Base-by-base conservation (phyloP, 495 filamentous ascomycete genomes). In the Penicillium ochrochloron region DNA sequence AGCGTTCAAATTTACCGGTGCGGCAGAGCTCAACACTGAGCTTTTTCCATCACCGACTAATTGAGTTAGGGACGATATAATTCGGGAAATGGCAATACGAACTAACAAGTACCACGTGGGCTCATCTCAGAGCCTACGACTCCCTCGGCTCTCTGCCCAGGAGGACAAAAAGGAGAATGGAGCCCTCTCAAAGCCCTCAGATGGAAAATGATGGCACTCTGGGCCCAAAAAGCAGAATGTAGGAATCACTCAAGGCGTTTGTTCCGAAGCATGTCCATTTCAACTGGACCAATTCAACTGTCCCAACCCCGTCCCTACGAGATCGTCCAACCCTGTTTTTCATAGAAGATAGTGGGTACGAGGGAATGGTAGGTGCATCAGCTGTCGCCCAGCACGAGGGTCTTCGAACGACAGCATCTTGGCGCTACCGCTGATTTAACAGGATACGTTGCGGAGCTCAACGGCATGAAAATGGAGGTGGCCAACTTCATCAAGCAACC, bases 1-100 rank as follows among this genome's bases (percentile, higher is more conserved):
- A n/a, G n/a, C n/a, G 6, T 55, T 55, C 14, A 50, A 60, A n/a
- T 61, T 11, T 25, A 68, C 42, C 0, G 33, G 54, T 1, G 55
- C 39, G 0, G 60, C 54, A 5, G 63, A 63, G 7, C 35, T 70
- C 0, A 44, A 68, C n/a, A 31, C 66, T 2, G 61, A 73, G 37
- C 61, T 67, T 2, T 59, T 64, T n/a, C 52, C 71, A 0, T 31
- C 55, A 2, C 66, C 64, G 0, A 65, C 73, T 0, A 1, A 60
- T 4, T 46, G 66, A 3, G 60, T 62, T 7, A 60, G 72, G 46
- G 33, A 72, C 25, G 52, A 65, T 25, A 53, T 59, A 3, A 63
- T 63, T 17, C 41, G 67, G 15, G 61, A 68, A 54, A 33, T 55
- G 11, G 57, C 50, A 1, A 55, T 65, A 2, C 35, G 57, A 5